Evolutionary conservation across 768 basidiomycete genomes (phyloP).

Genomic region (Phanerochaete carnosa): DNA sequence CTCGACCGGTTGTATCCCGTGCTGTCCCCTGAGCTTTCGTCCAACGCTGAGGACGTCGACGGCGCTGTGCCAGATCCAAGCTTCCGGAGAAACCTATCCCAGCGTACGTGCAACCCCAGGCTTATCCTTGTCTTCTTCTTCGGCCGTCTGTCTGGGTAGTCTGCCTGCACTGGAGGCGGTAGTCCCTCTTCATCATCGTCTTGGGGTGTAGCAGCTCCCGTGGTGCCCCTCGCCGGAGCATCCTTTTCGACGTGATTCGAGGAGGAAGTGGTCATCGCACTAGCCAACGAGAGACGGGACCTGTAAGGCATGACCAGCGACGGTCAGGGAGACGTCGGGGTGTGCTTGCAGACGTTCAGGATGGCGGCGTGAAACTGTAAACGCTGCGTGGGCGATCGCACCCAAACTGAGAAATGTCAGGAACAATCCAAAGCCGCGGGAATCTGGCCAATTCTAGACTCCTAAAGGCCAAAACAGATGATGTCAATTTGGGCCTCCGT

Average conservation of each 20-base stretch:
- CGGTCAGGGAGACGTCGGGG: background rate
- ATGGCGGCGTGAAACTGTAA: background rate
- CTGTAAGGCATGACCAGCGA: slow-evolving; percentile 15
- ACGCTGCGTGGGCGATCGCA: background rate
- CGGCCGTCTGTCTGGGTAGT: slow-evolving; percentile 6
- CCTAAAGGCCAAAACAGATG: background rate
- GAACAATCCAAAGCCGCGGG: slow-evolving; percentile 1
- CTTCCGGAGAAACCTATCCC: slow-evolving; percentile 29
- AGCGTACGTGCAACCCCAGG: slow-evolving; percentile 25
- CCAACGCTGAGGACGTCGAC: slow-evolving; percentile 50
- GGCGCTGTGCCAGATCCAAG: slow-evolving; percentile 33
- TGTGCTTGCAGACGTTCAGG: background rate
- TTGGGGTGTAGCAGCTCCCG: background rate
- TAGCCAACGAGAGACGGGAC: slow-evolving; percentile 17
- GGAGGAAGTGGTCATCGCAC: slow-evolving; percentile 7
- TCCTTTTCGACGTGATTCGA: background rate
- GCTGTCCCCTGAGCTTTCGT: slow-evolving; percentile 42
- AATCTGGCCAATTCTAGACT: background rate
- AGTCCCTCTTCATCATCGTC: background rate
- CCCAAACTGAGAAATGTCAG: background rate
- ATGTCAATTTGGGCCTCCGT: background rate
- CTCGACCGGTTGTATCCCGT: slow-evolving; percentile 29
- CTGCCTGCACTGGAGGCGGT: slow-evolving; percentile 5
- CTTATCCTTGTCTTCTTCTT: slow-evolving; percentile 24
- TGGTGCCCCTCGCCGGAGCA: background rate